A percentile compares a stretch with the other conserved stretches of the same genome.
These are phyloP conservation scores for Alternaria triticimaculans DNA, from an alignment of 2,329 filamentous ascomycete species.

Conservation along the genomic window DNA sequence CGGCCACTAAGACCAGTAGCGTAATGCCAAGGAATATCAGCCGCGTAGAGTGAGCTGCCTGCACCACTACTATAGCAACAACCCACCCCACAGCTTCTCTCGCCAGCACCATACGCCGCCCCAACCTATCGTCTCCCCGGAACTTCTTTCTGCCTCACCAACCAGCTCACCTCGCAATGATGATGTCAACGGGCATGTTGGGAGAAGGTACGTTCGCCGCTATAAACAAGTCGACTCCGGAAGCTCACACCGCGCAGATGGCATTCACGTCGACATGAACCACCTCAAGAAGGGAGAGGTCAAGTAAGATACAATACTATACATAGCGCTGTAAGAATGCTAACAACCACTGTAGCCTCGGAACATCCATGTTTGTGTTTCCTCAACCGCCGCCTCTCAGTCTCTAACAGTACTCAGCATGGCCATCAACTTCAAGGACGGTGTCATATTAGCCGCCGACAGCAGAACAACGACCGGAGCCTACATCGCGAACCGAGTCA, in stretches of 20 bases:
- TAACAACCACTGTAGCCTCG: conserved; percentile 66
- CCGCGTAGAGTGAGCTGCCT: conserved; percentile 18
- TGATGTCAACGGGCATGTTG: conserved; percentile 47
- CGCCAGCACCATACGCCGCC: not conserved
- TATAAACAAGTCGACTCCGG: conserved; percentile 5
- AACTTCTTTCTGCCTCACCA: not conserved
- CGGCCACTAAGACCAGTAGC: conserved; percentile 7
- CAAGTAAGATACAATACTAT: conserved; percentile 71
- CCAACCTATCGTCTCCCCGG: not conserved
- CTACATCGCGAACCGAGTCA: conserved; percentile 99
- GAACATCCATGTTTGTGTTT: conserved; percentile 87
- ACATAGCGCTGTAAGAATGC: not conserved
- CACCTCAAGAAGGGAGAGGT: conserved; percentile 98
- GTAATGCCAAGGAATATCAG: conserved; percentile 26
- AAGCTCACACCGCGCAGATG: conserved; percentile 69
- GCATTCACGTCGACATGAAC: conserved; percentile 99
- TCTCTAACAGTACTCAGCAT: conserved; percentile 66
- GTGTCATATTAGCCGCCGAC: conserved; percentile 96
- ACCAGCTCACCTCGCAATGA: conserved; percentile 22
- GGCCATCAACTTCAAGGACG: conserved; percentile 99
- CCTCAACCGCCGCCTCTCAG: conserved; percentile 23
- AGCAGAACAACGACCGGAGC: conserved; percentile 96
- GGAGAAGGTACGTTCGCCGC: conserved; percentile 43
- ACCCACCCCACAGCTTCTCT: conserved; percentile 11
- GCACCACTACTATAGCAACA: conserved; percentile 8